A percentile compares a stretch with the other conserved stretches of the same genome.
Evolutionary conservation across 371 early-diverging fungal genomes (phyloP).

Genomic region (Chytridiales sp.): DNA sequence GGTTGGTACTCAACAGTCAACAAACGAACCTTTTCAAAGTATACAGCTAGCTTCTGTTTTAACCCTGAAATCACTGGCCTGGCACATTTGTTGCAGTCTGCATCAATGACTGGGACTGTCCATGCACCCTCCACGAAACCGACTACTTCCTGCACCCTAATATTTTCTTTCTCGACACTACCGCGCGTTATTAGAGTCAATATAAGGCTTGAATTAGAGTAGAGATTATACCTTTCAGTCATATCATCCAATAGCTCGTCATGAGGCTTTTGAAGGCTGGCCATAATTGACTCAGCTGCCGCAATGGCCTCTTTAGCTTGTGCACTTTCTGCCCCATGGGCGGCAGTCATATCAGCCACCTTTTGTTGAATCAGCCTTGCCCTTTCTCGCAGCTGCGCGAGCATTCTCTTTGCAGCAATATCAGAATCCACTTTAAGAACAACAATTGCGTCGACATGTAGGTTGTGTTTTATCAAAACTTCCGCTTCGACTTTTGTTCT

Average conservation of each 20-base stretch:
- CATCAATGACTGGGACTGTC: slow-evolving; percentile 34
- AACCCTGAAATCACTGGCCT: slow-evolving; percentile 37
- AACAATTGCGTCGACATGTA: slow-evolving; percentile 44
- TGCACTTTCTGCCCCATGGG: not conserved
- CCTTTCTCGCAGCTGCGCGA: no score
- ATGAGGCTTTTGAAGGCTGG: slow-evolving; percentile 12
- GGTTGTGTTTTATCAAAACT: slow-evolving; percentile 34
- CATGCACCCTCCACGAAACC: slow-evolving; percentile 29
- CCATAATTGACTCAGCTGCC: slow-evolving; percentile 7
- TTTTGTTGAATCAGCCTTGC: slow-evolving; percentile 9
- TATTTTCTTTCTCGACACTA: slow-evolving; percentile 42
- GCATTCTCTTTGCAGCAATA: slow-evolving; percentile 36
- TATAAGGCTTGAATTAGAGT: no score
- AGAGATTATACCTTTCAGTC: slow-evolving; percentile 25
- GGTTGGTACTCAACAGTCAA: no score
- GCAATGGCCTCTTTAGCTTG: not conserved
- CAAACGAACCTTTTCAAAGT: slow-evolving; percentile 36
- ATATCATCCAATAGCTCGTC: slow-evolving; percentile 33
- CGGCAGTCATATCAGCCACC: not conserved
- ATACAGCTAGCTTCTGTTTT: slow-evolving; percentile 25
- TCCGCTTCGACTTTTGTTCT: slow-evolving; percentile 43
- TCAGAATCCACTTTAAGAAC: slow-evolving; percentile 38
- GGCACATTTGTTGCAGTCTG: slow-evolving; percentile 34
- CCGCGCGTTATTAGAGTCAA: no score
- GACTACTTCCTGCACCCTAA: slow-evolving; percentile 31